Base-by-base conservation (phyloP, 768 basidiomycete species). In the Leccinum subgranulosum region DNA sequence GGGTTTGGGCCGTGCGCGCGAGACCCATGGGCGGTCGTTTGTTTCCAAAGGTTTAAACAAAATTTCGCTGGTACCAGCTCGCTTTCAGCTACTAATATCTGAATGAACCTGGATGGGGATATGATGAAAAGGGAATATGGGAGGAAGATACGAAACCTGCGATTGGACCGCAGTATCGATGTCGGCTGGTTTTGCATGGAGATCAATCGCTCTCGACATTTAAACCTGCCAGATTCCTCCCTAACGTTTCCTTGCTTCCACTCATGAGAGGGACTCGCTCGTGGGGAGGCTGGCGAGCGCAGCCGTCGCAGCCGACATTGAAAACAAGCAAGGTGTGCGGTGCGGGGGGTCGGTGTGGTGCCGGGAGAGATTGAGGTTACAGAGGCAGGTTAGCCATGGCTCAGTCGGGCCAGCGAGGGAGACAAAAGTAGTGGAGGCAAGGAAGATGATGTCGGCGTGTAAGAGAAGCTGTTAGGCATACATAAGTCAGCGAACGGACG, bases 221-320 rank as follows among this genome's bases (percentile, higher is more conserved):
- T 12, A 29, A 29, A 29, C 10, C 28, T 19, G 3, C 17, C 14
- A 17, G 28, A 11, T 8, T 12, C 39, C 39, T 14, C 5, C 14
- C 6, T 41, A 17, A 17, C 17, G 15, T 48, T 28, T 28, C 27
- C 11, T 19, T 28, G n/a, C 48, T n/a, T 29, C n/a, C 28, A 19
- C 28, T 14, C 28, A 67, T 68, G 66, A 45, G 67, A 92, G 90
- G 70, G 92, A 92, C 63, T 93, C 92, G 62, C 82, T 81, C 0
- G 90, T 92, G 0, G 91, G 91, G 7, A 92, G 72, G 15, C 88
- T 90, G 54, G 93, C 79, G 4, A 90, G 84, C 0, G 91, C 91
- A 1, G 87, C 92, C 91, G 51, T 90, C 87, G 25, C 78, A 75
- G 8, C 90, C 90, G 81, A 91, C 92, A 64, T 92, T 78, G 3